Evolutionary conservation across 306 rosid genomes (phyloP).

Genomic region (Quercus alba): DNA sequence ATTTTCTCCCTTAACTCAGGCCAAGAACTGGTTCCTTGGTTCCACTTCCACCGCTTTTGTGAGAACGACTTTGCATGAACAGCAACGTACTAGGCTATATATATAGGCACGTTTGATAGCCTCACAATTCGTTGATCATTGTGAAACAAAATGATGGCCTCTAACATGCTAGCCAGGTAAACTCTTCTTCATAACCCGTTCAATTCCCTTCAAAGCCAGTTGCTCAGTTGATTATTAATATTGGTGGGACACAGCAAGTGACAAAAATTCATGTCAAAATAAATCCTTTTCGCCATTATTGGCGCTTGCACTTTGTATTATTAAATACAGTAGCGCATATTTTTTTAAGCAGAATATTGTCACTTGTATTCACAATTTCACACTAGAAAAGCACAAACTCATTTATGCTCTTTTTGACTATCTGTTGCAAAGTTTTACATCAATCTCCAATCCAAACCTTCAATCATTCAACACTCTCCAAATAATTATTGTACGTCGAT

Average conservation of each 20-base stretch:
- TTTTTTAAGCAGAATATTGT: background rate
- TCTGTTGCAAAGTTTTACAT: background rate
- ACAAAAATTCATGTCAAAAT: background rate
- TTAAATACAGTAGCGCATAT: background rate
- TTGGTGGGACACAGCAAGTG: background rate
- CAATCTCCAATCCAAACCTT: slow-evolving; percentile 10
- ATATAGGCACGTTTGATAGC: no score
- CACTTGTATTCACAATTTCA: slow-evolving; percentile 17
- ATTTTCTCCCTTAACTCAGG: no score
- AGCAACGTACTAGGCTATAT: no score
- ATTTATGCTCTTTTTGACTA: slow-evolving; percentile 8
- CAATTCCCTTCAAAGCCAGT: background rate
- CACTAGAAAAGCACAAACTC: background rate
- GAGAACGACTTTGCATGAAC: no score
- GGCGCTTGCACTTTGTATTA: background rate
- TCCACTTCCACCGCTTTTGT: no score
- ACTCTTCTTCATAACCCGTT: background rate
- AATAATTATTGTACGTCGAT: background rate
- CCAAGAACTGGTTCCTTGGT: no score
- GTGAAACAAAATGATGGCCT: no score
- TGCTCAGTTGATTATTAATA: background rate
- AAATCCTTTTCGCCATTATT: background rate
- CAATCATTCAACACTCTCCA: slow-evolving; percentile 9
- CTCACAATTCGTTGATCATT: no score
- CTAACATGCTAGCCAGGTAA: no score